Evolutionary conservation across 2,329 filamentous ascomycete genomes (phyloP).

Genomic region (Cladophialophora bantiana): DNA sequence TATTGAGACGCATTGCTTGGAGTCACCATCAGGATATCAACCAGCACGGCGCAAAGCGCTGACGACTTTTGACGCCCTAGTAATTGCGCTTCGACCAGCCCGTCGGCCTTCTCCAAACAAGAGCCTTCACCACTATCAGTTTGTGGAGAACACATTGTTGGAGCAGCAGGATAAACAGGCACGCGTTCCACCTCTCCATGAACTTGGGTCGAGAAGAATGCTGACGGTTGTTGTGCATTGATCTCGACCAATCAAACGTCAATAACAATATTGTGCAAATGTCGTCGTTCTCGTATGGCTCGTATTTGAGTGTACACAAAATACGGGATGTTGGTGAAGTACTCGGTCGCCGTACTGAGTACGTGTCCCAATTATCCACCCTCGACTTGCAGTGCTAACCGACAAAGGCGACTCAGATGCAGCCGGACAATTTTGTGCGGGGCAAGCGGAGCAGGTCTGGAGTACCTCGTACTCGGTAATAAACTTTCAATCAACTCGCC

Average conservation of each 20-base stretch:
- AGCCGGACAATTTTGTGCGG: not conserved
- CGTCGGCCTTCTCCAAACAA: not conserved
- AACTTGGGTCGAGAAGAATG: not conserved
- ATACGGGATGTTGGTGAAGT: not conserved
- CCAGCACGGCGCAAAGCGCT: not conserved
- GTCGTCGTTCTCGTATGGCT: not conserved
- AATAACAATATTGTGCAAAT: not conserved
- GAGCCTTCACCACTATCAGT: not conserved
- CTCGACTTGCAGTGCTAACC: not conserved
- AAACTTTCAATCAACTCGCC: not conserved
- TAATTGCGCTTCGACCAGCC: not conserved
- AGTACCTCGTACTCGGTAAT: too few relatives aligned
- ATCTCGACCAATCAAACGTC: not conserved
- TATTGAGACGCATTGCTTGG: slow-evolving; percentile 6
- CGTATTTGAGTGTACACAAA: not conserved
- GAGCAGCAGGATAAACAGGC: not conserved
- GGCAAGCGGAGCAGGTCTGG: not conserved
- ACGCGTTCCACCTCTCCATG: not conserved
- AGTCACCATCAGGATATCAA: slow-evolving; percentile 11
- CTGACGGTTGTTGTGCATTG: not conserved
- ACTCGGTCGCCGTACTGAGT: not conserved
- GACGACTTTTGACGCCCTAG: not conserved
- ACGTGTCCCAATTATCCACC: not conserved
- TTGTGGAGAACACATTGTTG: not conserved
- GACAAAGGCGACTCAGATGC: not conserved